Percentiles rank a stretch among this genome's conserved stretches.
These are phyloP conservation scores for Colletotrichum aenigma DNA, from an alignment of 2,329 filamentous ascomycete genomes.

Conservation along the genomic window DNA sequence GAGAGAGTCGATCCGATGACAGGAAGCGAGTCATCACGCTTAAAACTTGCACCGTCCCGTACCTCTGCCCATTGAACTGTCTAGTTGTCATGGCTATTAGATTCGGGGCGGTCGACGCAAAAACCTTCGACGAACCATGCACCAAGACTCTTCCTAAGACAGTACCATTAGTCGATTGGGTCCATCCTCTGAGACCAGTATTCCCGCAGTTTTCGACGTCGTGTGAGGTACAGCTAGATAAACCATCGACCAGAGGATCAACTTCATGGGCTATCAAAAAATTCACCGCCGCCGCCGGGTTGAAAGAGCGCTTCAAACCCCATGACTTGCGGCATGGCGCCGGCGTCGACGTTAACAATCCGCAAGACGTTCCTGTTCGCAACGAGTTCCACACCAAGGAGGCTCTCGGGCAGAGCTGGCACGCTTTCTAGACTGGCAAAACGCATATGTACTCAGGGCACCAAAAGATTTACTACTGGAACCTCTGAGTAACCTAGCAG, in stretches of 20 bases:
- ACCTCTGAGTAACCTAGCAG: not conserved
- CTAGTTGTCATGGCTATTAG: no score
- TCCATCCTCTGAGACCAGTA: no score
- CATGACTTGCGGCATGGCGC: not conserved
- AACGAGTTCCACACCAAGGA: not conserved
- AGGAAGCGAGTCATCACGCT: no score
- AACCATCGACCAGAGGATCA: not conserved
- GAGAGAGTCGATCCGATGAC: no score
- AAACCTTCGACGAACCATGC: no score
- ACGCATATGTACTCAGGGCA: no score
- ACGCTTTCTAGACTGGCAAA: no score
- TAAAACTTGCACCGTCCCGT: no score
- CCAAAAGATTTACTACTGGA: no score
- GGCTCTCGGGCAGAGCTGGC: not conserved
- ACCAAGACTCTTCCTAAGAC: no score
- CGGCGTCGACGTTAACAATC: fast-evolving
- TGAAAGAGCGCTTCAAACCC: not conserved
- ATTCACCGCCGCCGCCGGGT: not conserved
- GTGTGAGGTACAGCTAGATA: not conserved
- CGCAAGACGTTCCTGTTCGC: fast-evolving
- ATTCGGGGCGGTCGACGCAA: no score
- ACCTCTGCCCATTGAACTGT: no score
- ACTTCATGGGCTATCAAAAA: not conserved
- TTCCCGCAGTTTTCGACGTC: not conserved
- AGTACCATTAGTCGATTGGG: fast-evolving